Evolutionary conservation across 176 grass and related monocot genomes (phyloP), one percentile per base, ranked within the genome.

Genomic region (Bothriochloa decipiens): DNA sequence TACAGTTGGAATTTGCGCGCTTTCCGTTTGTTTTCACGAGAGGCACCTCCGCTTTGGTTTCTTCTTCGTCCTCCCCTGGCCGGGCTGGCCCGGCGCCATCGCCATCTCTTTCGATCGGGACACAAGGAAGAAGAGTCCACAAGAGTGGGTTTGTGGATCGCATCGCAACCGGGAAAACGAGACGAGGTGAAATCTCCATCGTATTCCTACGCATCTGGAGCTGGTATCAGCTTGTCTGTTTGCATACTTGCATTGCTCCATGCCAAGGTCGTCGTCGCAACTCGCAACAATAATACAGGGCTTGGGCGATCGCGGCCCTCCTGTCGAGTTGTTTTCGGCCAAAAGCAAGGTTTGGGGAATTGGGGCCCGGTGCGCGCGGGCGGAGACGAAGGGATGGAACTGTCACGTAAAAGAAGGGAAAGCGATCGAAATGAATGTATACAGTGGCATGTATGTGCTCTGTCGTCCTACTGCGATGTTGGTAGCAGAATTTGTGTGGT

Each of bases 21-120:
- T 85, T 85, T 85, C 64, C n/a, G n/a, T 85, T 85, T 52, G n/a
- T 62, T 85, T 81, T 64, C 83, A 14, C 42, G 77, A 60, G 81
- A 79, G 68, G 57, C 37, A 39, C n/a, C n/a, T n/a, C 3, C 6
- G 58, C 75, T 81, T 89, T 86, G 53, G 7, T 77, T 81, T 89
- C 78, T 63, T 71, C 62, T 33, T 1, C n/a, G n/a, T n/a, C n/a
- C n/a, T n/a, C 33, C 22, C 57, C 22, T 22, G 53, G 53, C 53
- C 20, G 18, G 4, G 28, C 8, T 32, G 23, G 17, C n/a, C 50
- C 16, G 16, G 52, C 22, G 5, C 11, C 40, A 6, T 85, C 22
- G 5, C 7, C 40, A 6, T 85, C 77, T 15, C 78, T 82, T 57
- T 82, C 72, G 29, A 23, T 33, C 10, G 58, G 62, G 36, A 22